Evolutionary conservation across 352 stramenopile genomes (phyloP), one percentile per base, ranked within the genome.

Genomic region (Globisporangium viniferum): DNA sequence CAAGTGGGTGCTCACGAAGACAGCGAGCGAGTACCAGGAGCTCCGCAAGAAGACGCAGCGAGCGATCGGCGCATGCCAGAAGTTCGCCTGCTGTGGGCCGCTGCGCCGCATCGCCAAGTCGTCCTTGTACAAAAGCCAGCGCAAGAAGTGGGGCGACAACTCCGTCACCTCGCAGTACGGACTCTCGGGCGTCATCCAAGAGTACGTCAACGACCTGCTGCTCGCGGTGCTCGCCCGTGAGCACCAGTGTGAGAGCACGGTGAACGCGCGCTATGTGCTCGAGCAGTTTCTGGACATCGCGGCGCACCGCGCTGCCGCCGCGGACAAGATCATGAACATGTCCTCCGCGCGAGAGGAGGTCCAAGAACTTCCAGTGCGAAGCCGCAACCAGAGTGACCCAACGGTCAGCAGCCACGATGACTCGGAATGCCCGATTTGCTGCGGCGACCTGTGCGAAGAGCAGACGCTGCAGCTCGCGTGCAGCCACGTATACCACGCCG

Each of bases 1-100:
- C 66, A 91, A 89, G 58, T 94, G 83, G 83, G 84, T 93, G 41
- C 61, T 93, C 60, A 66, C 59, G 58, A 93, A 92, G 65, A 77
- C 75, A 7, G 78, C 74, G 1, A 62, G 27, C 59, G 81, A 93
- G 49, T 76, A 85, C 64, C 46, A 76, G 12, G 67, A 76, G 36
- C 73, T 93, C 10, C 78, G 81, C 67, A 76, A 76, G 24, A 64
- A 27, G 15, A 69, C 89, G 20, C 73, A 78, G 63, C 66, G 67
- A 31, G 67, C 68, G 5, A 62, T 78, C 56, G 62, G 66, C 24
- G 67, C 51, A 33, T 95, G 88, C 65, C 79, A 71, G 31, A 27
- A 74, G 39, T 73, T 77, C 41, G 66, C 58, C n/a, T 92, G 85
- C 60, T 95, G 87, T 58, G 76, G 75, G 1, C 74, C 79, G 10